Base-by-base conservation (phyloP, 2,329 filamentous ascomycete genomes). In the Bertia moriformis region DNA sequence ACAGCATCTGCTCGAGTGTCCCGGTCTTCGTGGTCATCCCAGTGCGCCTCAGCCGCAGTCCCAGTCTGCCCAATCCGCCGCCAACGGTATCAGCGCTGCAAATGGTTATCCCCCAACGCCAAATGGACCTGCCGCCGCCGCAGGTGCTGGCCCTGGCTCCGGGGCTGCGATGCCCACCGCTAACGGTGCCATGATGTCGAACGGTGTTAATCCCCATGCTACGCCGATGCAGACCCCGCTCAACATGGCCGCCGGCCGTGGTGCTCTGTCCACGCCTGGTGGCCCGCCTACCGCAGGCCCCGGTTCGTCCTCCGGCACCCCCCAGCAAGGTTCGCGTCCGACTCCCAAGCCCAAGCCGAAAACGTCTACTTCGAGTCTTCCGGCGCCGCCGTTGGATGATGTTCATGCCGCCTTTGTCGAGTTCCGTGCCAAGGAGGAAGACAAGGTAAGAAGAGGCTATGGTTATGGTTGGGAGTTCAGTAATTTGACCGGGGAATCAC, bases 1-100 rank as follows among this genome's bases (percentile, higher is more conserved):
- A 49, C 61, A 66, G 48, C 64, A 67, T 48, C 52, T 67, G 14
- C 62, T 65, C 41, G 63, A 66, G 48, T 67, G 64, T 46, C 63
- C 62, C 38, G 62, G 61, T 42, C 53, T 65, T 24, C 60, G 61
- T 40, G 62, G 62, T 41, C 61, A 64, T 45, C 53, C 57, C 40
- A 60, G 60, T 46, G 55, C 58, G 39, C 56, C 60, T 40, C 60
- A 62, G 44, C 54, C 61, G 22, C 24, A 29, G 24, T 14, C 12
- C 38, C 57, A 59, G 43, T 51, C 59, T 39, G 48, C 58, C 30
- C 52, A 55, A 30, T 45, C 52, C 39, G 51, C 54, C 32, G 51
- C 57, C 39, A 63, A 62, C 47, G 58, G 58, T 47, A 58, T 62
- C 46, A 45, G 48, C 37, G 45, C 55, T 43, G 43, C 57, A 37